Evolutionary conservation across 1,284 basidiomycete genomes (phyloP), one percentile per base, ranked within the genome.

Genomic region (Leucoagaricus sp.): DNA sequence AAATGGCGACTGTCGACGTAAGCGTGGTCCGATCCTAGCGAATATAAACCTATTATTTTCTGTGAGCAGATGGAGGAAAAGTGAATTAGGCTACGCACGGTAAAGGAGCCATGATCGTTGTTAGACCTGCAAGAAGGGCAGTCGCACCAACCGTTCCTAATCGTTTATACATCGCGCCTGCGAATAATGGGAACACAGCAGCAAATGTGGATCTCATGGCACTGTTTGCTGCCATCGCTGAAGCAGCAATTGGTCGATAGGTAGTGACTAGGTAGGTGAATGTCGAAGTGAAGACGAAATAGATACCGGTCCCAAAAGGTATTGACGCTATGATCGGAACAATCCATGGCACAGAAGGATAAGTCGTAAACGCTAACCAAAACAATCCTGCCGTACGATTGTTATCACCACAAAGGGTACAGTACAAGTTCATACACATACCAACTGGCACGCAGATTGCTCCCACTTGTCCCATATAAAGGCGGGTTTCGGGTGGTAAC

Each of bases 211-310:
- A 83, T 1, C 91, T 76, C 64, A 89, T 67, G 10, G 85, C 85
- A 34, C 80, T 85, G 67, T 93, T 93, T 28, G 83, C 76, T 0
- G 89, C 87, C 81, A 93, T 85, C 0, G 89, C 89, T 9, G 82
- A 85, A 1, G 91, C 90, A 0, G 91, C 88, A 41, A 91, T 86
- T 0, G 89, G 89, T 10, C 88, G 81, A 67, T 91, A 93, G 0
- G 88, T 86, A 21, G 81, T 84, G 23, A 84, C 85, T 48, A 86
- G 76, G 64, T 87, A 88, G 0, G 87, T 89, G 74, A 92, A 92
- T 1, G 83, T 84, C 1, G 82, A 80, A 0, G 82, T 84, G 69
- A 84, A 93, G 26, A 83, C 78, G 62, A 82, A 87, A 49, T 84
- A 79, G 5, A 79, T 74, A 3, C 85, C 84, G 0, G 75, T 64